Conservation (phyloP, 768 basidiomycete species). For the Postia placenta region DNA sequence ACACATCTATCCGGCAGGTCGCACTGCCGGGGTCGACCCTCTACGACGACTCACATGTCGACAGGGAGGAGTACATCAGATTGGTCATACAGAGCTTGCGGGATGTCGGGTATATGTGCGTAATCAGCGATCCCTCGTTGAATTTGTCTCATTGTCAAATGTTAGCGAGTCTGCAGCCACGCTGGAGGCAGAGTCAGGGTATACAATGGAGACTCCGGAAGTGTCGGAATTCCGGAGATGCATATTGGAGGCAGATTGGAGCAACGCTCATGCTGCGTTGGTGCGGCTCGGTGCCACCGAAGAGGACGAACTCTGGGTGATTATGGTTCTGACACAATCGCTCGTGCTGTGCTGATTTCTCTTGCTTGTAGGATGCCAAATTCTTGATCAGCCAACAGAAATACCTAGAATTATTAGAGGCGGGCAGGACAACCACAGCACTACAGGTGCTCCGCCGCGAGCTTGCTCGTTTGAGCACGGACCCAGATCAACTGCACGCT, state of each 20-base stretch:
- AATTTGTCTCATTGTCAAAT: conserved; percentile 4
- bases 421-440: conserved; percentile 72
- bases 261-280: conserved; percentile 67
- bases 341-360: background rate
- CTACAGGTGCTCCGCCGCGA: conserved; percentile 84
- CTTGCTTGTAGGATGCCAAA: conserved; percentile 53
- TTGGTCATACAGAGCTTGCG: conserved; percentile 83
- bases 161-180: conserved; percentile 80
- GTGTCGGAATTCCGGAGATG: conserved; percentile 77
- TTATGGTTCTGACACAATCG: conserved; percentile 17
- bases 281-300: conserved; percentile 62
- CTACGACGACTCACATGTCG: conserved; percentile 72
- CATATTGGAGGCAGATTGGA: conserved; percentile 78
- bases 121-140: conserved; percentile 3
- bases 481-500: conserved; percentile 77
- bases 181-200: conserved; percentile 91
- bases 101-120: conserved; percentile 70
- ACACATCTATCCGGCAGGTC: conserved; percentile 45
- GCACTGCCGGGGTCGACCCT: conserved; percentile 66
- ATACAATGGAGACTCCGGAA: conserved; percentile 70
- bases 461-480: conserved; percentile 74
- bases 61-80: conserved; percentile 88
- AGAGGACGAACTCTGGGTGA: conserved; percentile 67
- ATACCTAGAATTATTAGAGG: conserved; percentile 89
- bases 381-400: conserved; percentile 94